These are phyloP conservation scores for Tulasnella sp. DNA, from an alignment of 768 basidiomycete genomes.

Conservation along the genomic window DNA sequence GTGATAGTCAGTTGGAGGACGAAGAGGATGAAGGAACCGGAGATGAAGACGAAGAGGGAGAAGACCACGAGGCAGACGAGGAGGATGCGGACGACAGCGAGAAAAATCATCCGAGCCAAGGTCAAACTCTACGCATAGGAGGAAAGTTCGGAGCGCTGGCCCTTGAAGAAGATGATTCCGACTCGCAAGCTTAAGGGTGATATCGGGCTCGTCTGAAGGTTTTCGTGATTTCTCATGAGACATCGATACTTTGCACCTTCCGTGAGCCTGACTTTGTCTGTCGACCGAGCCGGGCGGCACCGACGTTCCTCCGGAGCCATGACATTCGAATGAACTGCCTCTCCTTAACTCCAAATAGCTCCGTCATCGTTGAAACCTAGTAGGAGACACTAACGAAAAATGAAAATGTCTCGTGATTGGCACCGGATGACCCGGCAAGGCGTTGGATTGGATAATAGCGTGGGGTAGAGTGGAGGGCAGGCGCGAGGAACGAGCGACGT, in stretches of 20 bases:
- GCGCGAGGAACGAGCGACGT: neutral
- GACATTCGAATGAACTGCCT: neutral
- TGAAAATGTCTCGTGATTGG: conserved; percentile 10
- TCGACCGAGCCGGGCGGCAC: conserved; percentile 5
- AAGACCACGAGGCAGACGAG: conserved; percentile 18
- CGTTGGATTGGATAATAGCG: neutral
- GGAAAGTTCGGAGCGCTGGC: neutral
- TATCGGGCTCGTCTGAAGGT: neutral
- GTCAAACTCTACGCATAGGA: neutral
- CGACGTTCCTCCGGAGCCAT: neutral
- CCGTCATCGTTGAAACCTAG: neutral
- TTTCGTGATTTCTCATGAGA: conserved; percentile 6
- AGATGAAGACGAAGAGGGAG: conserved; percentile 35
- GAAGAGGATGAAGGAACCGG: conserved; percentile 39
- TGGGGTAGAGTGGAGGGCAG: neutral
- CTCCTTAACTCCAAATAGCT: conserved; percentile 4
- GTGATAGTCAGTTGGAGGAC: conserved; percentile 39
- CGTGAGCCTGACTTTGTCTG: conserved; percentile 10
- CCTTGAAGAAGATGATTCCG: neutral
- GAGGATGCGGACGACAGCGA: conserved; percentile 30
- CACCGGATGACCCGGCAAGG: neutral
- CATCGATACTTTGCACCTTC: neutral
- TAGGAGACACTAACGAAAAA: neutral
- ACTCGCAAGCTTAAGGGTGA: neutral
- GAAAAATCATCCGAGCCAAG: conserved; percentile 7